Conservation (phyloP, 371 early-diverging fungal genomes). For the Zopfochytrium polystomum region DNA sequence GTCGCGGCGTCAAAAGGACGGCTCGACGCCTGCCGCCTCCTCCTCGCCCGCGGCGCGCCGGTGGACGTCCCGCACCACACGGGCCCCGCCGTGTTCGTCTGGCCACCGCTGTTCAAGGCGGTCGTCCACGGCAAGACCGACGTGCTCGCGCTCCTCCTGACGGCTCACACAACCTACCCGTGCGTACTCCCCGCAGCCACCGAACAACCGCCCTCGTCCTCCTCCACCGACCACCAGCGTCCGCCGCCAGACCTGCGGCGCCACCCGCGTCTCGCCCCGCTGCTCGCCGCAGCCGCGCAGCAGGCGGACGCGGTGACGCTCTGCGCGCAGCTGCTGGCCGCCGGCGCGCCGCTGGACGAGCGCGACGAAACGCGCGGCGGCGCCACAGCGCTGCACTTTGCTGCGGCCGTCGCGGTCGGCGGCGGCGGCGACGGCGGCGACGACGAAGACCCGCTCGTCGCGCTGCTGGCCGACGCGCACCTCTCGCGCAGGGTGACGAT, state of each 20-base stretch:
- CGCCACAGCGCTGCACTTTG: neutral
- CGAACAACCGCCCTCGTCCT: too few relatives aligned
- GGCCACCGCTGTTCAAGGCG: too few relatives aligned
- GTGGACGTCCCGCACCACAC: too few relatives aligned
- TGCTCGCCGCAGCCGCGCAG: neutral
- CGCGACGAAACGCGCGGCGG: neutral
- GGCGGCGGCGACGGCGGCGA: neutral
- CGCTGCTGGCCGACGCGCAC: slow-evolving; percentile 3
- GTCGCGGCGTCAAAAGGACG: too few relatives aligned
- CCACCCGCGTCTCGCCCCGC: neutral
- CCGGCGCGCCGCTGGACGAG: neutral
- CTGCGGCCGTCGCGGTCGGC: neutral
- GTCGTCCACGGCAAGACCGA: too few relatives aligned
- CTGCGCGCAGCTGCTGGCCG: neutral
- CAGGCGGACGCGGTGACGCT: neutral
- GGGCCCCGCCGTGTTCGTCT: too few relatives aligned
- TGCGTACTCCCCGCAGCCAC: too few relatives aligned
- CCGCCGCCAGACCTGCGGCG: neutral
- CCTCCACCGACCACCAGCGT: too few relatives aligned
- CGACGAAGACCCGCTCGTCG: slow-evolving; percentile 1
- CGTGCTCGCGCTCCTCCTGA: too few relatives aligned
- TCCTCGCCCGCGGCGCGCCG: too few relatives aligned
- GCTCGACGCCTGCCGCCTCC: too few relatives aligned
- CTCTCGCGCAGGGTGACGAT: neutral
- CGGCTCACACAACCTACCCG: too few relatives aligned